phyloP scores from a whole-genome alignment of 495 filamentous ascomycete species.

The Aspergillus cavernicola region DNA sequence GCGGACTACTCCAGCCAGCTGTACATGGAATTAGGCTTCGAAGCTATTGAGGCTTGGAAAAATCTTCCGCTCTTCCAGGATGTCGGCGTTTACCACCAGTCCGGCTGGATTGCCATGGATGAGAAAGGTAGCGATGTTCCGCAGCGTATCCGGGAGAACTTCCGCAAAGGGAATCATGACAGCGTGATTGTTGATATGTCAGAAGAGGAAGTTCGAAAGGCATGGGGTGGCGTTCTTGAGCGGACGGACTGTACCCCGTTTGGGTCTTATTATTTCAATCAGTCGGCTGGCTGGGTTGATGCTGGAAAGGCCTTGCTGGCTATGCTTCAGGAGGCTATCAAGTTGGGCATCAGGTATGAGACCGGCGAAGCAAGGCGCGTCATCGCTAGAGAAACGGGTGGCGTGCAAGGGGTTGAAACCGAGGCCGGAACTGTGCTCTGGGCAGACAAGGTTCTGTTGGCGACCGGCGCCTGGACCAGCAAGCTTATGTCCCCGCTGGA shows the following conservation, averaged over 20 bases:
- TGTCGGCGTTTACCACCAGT: conserved; percentile 25
- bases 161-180: conserved; percentile 20
- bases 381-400: conserved; percentile 9
- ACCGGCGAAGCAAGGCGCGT: conserved; percentile 28
- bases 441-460: conserved; percentile 48
- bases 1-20: conserved; percentile 31
- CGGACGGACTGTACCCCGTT: conserved; percentile 24
- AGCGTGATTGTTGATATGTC: conserved; percentile 20
- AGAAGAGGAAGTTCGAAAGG: conserved; percentile 25
- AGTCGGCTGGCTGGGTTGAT: conserved; percentile 38
- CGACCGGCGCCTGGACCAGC: conserved; percentile 55
- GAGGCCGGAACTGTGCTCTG: conserved; percentile 28
- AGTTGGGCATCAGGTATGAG: conserved; percentile 32
- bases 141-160: conserved; percentile 30
- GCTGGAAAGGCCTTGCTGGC: conserved; percentile 29
- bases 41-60: conserved; percentile 30
- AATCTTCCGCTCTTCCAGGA: conserved; percentile 22
- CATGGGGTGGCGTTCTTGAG: conserved; percentile 30
- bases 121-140: conserved; percentile 18
- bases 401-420: conserved; percentile 24
- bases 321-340: conserved; percentile 30
- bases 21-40: conserved; percentile 30
- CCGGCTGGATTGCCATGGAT: conserved; percentile 36
- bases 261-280: conserved; percentile 34
- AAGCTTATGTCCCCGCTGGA: conserved; percentile 30